Base-by-base conservation (phyloP, 2,329 filamentous ascomycete species). In the Aspergillus ochraceoroseus region DNA sequence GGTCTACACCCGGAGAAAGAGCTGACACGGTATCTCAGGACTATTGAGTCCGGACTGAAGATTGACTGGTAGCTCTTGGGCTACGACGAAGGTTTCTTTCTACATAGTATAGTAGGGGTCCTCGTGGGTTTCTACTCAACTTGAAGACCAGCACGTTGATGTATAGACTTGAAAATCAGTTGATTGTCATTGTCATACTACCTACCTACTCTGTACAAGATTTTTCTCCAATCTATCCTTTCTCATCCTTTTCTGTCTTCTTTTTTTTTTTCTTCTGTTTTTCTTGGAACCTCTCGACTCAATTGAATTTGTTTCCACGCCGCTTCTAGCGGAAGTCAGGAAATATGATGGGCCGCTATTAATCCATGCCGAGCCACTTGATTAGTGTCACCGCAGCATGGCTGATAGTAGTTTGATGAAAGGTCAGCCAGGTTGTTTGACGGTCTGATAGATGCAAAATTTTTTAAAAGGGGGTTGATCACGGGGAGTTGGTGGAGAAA, bases 291-390 rank as follows among this genome's bases (percentile, higher is more conserved):
- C 20, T 12, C 8, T 29, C 15, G 20, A 11, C 12, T 23, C 18
- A 12, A 28, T 9, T 9, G 5, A 22, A 22, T 32, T 34, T 29
- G 17, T 43, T 38, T 32, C 30, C 17, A 34, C 31, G 22, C 38
- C 41, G 35, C 41, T 43, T 38, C 29, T 34, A 43, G 41, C 41
- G 41, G 28, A 25, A 32, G 22, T 14, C 12, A 17, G 15, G 8
- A 14, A 37, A 43, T 20, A 17, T 14, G 33, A 9, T 29, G 25
- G n/a, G 39, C 39, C 11, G 4, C 29, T 26, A 27, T 26, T 18
- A 4, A 7, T n/a, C 30, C 12, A 35, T n/a, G 7, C 5, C 13
- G 23, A 19, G 33, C 33, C 25, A 17, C 20, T 5, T n/a, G n/a
- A n/a, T n/a, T n/a, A n/a, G n/a, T n/a, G n/a, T n/a, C n/a, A n/a